Percentiles rank a stretch among this genome's conserved stretches.
These are phyloP conservation scores for Boletus eberwhitei DNA, from an alignment of 768 basidiomycete species.

Conservation along the genomic window DNA sequence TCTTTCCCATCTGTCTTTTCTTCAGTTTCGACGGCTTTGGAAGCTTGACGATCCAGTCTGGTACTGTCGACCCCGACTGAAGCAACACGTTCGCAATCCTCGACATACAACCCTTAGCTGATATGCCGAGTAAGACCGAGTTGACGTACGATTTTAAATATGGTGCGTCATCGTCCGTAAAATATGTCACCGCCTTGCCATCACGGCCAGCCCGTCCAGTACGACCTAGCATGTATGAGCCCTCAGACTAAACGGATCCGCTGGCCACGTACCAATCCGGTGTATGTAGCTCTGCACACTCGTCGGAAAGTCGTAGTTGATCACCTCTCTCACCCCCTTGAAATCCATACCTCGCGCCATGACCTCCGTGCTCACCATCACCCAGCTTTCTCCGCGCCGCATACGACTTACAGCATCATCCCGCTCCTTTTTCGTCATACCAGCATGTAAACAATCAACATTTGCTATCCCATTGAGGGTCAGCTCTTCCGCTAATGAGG, in stretches of 20 bases:
- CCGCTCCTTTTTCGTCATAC: constrained; percentile 81
- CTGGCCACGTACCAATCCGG: constrained; percentile 65
- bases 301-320: constrained; percentile 97
- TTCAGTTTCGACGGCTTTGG: constrained; percentile 90
- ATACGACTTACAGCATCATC: constrained; percentile 83
- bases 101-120: constrained; percentile 4
- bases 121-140: not conserved
- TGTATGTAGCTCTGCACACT: constrained; percentile 96
- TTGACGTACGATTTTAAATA: constrained; percentile 80
- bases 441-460: constrained; percentile 89
- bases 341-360: constrained; percentile 99
- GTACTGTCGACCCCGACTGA: constrained; percentile 86
- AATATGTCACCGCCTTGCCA: constrained; percentile 93
- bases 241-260: not conserved
- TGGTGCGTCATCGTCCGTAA: constrained; percentile 89
- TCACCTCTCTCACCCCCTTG: constrained; percentile 87
- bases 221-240: constrained; percentile 53
- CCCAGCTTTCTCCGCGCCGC: constrained; percentile 89
- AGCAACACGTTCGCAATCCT: constrained; percentile 96
- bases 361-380: constrained; percentile 94
- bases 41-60: constrained; percentile 95
- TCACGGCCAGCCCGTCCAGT: constrained; percentile 92
- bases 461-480: constrained; percentile 73
- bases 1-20: constrained; percentile 79
- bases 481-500: constrained; percentile 78